Evolutionary conservation across 108 stramenopile species (phyloP).

Genomic region (Skeletonema tropicum): DNA sequence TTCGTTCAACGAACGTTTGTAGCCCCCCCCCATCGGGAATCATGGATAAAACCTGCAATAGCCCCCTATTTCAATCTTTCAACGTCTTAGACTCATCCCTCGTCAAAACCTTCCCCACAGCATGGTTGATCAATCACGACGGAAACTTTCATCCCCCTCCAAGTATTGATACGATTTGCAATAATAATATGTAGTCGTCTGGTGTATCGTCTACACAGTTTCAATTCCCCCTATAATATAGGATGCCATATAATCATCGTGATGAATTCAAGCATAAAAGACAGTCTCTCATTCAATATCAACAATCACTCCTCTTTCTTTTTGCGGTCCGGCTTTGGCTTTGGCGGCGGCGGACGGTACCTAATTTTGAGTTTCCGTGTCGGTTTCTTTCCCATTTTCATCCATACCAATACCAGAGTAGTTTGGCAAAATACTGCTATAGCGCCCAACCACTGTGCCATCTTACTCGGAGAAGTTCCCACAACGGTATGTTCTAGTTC

Average conservation of each 20-base stretch:
- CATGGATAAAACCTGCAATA: slow-evolving; percentile 80
- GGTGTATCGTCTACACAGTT: slow-evolving; percentile 69
- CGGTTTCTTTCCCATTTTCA: not conserved
- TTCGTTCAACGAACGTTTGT: slow-evolving; percentile 59
- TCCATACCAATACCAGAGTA: too few species aligned
- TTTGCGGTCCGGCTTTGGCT: too few species aligned
- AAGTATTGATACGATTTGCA: slow-evolving; percentile 33
- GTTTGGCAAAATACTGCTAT: too few species aligned
- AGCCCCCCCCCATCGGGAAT: too few species aligned
- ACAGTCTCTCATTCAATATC: too few species aligned
- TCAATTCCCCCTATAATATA: slow-evolving; percentile 69
- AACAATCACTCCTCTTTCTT: too few species aligned
- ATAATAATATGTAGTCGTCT: slow-evolving; percentile 37
- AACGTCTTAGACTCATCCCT: slow-evolving; percentile 85
- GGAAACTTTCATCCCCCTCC: slow-evolving; percentile 48
- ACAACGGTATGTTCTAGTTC: slow-evolving; percentile 57
- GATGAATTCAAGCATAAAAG: too few species aligned
- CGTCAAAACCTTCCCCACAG: slow-evolving; percentile 74
- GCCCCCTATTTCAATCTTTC: slow-evolving; percentile 50
- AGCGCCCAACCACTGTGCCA: too few species aligned
- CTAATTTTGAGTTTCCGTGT: too few species aligned
- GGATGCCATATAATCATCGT: too few species aligned
- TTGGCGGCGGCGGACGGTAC: too few species aligned
- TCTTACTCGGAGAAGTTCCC: slow-evolving; percentile 58
- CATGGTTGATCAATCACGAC: slow-evolving; percentile 77